Conservation (phyloP, 2,329 filamentous ascomycete genomes). For the Colletotrichum karsti region DNA sequence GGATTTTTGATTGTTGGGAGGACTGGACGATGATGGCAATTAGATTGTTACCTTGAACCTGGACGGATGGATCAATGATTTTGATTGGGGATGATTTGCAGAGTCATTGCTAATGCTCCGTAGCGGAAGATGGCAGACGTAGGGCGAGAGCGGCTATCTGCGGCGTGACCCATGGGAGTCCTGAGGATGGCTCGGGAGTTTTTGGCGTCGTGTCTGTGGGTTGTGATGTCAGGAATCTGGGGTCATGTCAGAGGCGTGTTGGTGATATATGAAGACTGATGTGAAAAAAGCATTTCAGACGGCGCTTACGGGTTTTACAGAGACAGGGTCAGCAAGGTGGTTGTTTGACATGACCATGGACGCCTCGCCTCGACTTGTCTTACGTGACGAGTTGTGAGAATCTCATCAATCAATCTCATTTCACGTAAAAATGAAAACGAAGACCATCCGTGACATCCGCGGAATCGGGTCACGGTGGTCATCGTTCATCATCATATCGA, state of each 20-base stretch:
- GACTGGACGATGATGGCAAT: neutral
- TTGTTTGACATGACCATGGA: too few species aligned
- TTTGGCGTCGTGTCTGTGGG: neutral
- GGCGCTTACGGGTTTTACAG: neutral
- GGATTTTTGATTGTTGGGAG: slow-evolving; percentile 8
- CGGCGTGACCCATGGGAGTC: neutral
- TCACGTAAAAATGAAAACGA: too few species aligned
- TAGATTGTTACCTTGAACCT: neutral
- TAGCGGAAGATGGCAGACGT: neutral
- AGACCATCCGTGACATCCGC: neutral
- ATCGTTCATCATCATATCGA: neutral
- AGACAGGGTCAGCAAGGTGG: neutral
- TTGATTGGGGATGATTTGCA: neutral
- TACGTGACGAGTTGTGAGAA: too few species aligned
- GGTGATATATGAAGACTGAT: neutral
- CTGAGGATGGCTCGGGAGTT: neutral
- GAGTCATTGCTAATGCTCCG: neutral
- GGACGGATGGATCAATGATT: neutral
- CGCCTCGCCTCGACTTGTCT: too few species aligned
- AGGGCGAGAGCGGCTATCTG: slow-evolving; percentile 8
- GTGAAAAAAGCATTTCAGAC: neutral
- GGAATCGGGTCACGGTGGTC: neutral
- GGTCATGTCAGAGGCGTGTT: neutral
- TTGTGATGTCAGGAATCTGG: slow-evolving; percentile 13
- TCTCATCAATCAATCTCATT: too few species aligned